These are phyloP conservation scores for Tolypocladium amazonense DNA, from an alignment of 2,329 filamentous ascomycete species.

Conservation along the genomic window DNA sequence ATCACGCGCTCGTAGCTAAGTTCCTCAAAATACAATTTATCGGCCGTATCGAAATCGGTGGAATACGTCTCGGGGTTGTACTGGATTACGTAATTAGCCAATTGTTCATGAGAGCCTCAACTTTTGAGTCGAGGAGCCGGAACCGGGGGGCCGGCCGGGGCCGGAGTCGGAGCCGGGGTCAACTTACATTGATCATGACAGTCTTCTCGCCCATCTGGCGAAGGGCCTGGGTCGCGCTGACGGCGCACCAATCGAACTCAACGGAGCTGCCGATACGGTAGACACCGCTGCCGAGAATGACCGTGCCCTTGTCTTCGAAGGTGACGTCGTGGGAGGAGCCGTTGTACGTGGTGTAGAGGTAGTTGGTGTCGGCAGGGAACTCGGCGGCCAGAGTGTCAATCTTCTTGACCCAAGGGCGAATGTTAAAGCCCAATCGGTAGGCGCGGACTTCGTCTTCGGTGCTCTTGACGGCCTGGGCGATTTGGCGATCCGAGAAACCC, in stretches of 20 bases:
- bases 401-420: conserved; percentile 94
- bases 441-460: conserved; percentile 86
- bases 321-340: conserved; percentile 85
- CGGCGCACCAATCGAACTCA: conserved; percentile 98
- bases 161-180: too few species aligned
- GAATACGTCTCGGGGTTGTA: conserved; percentile 72
- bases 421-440: conserved; percentile 72
- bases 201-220: conserved; percentile 90
- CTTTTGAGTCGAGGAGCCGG: too few species aligned
- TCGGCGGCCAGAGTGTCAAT: conserved; percentile 97
- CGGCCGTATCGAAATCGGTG: conserved; percentile 83
- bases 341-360: conserved; percentile 97
- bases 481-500: conserved; percentile 95
- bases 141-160: too few species aligned
- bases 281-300: conserved; percentile 88
- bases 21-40: conserved; percentile 94
- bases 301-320: conserved; percentile 82
- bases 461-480: conserved; percentile 73
- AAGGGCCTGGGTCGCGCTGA: conserved; percentile 77
- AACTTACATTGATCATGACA: conserved; percentile 78
- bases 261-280: conserved; percentile 97
- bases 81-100: conserved; percentile 7
- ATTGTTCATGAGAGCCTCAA: not conserved
- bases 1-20: conserved; percentile 94
- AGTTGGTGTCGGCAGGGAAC: conserved; percentile 91